Evolutionary conservation across 2,329 filamentous ascomycete genomes (phyloP), one percentile per base, ranked within the genome.

Genomic region (Phoma sp.): DNA sequence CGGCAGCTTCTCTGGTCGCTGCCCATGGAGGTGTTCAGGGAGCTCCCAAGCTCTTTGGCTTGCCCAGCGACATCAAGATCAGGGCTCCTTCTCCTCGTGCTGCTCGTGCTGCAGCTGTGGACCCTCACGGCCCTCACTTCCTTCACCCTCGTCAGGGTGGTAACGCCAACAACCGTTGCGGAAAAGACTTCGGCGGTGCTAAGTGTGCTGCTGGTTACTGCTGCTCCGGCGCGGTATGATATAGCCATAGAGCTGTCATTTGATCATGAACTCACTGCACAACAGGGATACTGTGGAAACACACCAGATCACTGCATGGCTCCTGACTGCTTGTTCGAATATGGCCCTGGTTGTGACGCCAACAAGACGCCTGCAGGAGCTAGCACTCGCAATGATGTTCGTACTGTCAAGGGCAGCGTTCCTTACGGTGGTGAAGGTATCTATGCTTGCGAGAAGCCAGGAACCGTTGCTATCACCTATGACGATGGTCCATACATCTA

Each of bases 401-500:
- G 86, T 9, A 75, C 83, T 2, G 75, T 82, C 27, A 65, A 84
- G 2, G 86, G 86, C 7, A 71, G 53, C 5, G 75, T 87, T 1
- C 74, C 76, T 0, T 87, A 88, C 52, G 86, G 85, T 23, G 77
- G 81, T 30, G 77, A 68, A 1, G 81, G 82, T n/a, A 83, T 88
- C 53, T 83, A 83, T 58, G 73, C 78, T 52, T 86, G 83, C 62
- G 69, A 69, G 33, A 64, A 62, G 13, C 76, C 80, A 2, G 84
- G 85, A 47, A 83, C 83, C 4, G 81, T 89, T 59, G 87, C 87
- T 11, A 74, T 89, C 48, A 89, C 86, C 0, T 89, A 83, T 59
- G 86, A 89, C 63, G 87, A 89, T 66, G 87, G 87, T 0, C 87
- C 86, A 24, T 73, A 84, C 59, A 74, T 79, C 27, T 89, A 86